Evolutionary conservation across 176 grass and related monocot genomes (phyloP).

Genomic region (Melocanna baccifera): DNA sequence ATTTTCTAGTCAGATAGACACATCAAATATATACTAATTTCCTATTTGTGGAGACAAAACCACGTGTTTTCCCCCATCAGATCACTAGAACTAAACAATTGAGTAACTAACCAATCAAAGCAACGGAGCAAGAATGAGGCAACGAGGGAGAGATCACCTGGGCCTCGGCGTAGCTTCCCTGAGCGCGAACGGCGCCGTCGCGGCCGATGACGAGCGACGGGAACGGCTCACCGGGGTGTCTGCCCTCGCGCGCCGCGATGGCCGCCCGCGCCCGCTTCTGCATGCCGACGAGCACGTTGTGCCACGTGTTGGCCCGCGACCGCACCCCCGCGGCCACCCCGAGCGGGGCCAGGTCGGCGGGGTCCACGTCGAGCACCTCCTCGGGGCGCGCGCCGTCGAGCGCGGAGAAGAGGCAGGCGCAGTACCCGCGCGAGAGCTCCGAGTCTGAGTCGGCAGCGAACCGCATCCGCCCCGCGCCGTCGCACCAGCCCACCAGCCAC

Average conservation of each 20-base stretch:
- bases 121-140: neutral
- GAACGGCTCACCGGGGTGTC: slow-evolving; percentile 55
- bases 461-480: slow-evolving; percentile 52
- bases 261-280: slow-evolving; percentile 76
- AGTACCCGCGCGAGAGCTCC: slow-evolving; percentile 86
- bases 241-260: slow-evolving; percentile 61
- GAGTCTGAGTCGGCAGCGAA: slow-evolving; percentile 94
- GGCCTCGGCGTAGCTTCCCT: slow-evolving; percentile 85
- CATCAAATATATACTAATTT: neutral
- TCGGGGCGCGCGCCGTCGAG: slow-evolving; percentile 66
- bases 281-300: slow-evolving; percentile 86
- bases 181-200: slow-evolving; percentile 57
- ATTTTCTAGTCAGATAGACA: neutral
- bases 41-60: slow-evolving; percentile 12
- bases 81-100: neutral
- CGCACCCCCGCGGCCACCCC: slow-evolving; percentile 43
- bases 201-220: slow-evolving; percentile 78
- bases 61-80: slow-evolving; percentile 17
- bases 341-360: slow-evolving; percentile 61
- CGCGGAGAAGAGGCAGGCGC: slow-evolving; percentile 69
- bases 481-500: slow-evolving; percentile 23
- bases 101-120: slow-evolving; percentile 4
- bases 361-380: slow-evolving; percentile 62
- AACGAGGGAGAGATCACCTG: slow-evolving; percentile 52
- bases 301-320: slow-evolving; percentile 84